Evolutionary conservation across 768 basidiomycete species (phyloP).

Genomic region (Amanita molliuscula): DNA sequence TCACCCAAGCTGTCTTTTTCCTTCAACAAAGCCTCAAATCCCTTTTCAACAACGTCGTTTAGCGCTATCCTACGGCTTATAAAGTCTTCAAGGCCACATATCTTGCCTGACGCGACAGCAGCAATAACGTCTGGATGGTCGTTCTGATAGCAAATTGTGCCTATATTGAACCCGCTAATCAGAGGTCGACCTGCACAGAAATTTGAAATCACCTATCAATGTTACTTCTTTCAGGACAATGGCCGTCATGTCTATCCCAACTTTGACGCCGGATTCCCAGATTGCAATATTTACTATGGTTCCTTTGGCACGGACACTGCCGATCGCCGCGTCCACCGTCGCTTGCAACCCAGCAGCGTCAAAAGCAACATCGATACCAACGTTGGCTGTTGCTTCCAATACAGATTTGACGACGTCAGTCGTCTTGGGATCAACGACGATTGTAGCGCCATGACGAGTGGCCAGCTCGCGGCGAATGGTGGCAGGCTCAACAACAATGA

Average conservation of each 20-base stretch:
- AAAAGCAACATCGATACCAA: conserved; percentile 34
- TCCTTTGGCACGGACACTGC: conserved; percentile 26
- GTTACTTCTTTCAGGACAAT: conserved; percentile 26
- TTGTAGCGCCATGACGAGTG: conserved; percentile 24
- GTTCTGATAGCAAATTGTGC: conserved; percentile 25
- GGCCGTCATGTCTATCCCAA: conserved; percentile 23
- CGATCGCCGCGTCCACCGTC: conserved; percentile 24
- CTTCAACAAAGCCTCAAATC: conserved; percentile 27
- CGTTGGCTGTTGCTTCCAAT: conserved; percentile 16
- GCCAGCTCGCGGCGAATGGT: conserved; percentile 26
- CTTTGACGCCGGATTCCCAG: conserved; percentile 25
- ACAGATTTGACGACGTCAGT: conserved; percentile 17
- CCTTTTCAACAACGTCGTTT: conserved; percentile 32
- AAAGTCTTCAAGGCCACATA: conserved; percentile 26
- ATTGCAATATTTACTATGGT: conserved; percentile 30
- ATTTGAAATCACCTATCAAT: conserved; percentile 21
- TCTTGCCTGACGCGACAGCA: conserved; percentile 27
- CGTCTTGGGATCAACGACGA: conserved; percentile 23
- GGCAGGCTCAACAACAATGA: conserved; percentile 33
- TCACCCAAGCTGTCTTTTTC: conserved; percentile 32
- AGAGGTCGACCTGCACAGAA: neutral
- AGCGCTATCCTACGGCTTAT: conserved; percentile 32
- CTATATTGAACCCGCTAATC: conserved; percentile 11
- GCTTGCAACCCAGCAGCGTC: conserved; percentile 35
- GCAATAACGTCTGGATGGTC: conserved; percentile 28